Percentiles rank a stretch among this genome's conserved stretches.
These are phyloP conservation scores for Gossypium rotundifolium DNA, from an alignment of 345 rosid species.

Conservation along the genomic window DNA sequence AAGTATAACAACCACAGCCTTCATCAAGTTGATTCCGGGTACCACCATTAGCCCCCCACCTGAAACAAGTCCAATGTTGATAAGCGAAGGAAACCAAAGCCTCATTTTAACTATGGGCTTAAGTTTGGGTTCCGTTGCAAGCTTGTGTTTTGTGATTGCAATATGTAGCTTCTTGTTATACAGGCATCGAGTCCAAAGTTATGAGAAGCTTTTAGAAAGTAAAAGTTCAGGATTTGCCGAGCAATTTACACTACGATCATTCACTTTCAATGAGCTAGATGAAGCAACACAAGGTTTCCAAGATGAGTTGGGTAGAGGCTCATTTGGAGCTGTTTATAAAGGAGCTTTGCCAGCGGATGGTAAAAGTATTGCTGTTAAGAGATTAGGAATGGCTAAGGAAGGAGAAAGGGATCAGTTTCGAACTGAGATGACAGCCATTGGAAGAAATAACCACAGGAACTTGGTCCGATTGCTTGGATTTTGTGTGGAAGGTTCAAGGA, in stretches of 20 bases:
- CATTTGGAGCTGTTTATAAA: slow-evolving; percentile 27
- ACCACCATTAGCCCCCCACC: not conserved
- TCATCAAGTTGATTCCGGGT: not conserved
- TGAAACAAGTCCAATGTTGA: not conserved
- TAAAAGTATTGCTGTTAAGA: slow-evolving; percentile 30
- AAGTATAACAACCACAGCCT: not conserved
- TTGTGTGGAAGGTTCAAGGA: slow-evolving; percentile 34
- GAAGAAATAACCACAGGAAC: slow-evolving; percentile 38
- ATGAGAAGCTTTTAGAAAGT: not conserved
- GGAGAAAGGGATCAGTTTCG: slow-evolving; percentile 34
- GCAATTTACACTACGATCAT: slow-evolving; percentile 16
- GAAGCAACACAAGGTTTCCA: slow-evolving; percentile 20
- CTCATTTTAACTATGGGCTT: not conserved
- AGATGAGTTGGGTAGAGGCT: slow-evolving; percentile 26
- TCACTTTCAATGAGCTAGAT: slow-evolving; percentile 15
- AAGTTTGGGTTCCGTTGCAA: slow-evolving; percentile 19
- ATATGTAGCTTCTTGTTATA: slow-evolving; percentile 5
- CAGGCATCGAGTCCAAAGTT: slow-evolving; percentile 1
- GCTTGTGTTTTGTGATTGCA: slow-evolving; percentile 2
- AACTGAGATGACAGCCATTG: slow-evolving; percentile 34
- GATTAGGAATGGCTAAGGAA: slow-evolving; percentile 28
- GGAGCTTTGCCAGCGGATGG: not conserved
- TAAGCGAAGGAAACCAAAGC: not conserved
- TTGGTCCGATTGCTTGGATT: slow-evolving; percentile 37
- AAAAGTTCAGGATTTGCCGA: not conserved